Evolutionary conservation across 208 protist genomes (phyloP), one percentile per base, ranked within the genome.

Genomic region (Sergeia podlipaevii): DNA sequence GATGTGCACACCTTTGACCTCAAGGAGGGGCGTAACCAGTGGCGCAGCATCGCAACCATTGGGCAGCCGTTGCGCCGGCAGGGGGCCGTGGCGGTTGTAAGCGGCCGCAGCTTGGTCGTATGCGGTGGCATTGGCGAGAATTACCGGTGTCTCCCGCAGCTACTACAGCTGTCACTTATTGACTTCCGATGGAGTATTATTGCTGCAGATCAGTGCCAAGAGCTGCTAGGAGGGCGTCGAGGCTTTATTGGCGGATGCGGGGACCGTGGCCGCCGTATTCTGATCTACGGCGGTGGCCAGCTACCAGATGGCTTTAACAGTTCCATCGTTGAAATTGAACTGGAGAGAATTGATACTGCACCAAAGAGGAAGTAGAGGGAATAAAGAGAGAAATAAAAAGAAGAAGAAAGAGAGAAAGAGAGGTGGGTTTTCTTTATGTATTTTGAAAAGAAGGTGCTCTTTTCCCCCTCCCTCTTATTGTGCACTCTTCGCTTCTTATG

Each of bases 141-240:
- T 37, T 60, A 74, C 24, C 45, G 60, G 47, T 53, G 59, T 6
- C 20, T 72, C 5, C 54, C 52, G 15, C 73, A 75, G 45, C 46
- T 80, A 38, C 37, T 74, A 3, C 73, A 74, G 17, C 37, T 75
- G 6, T 67, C 60, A 8, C 47, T 80, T 18, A 29, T 43, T 7
- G 69, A 81, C 41, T 66, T 59, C 38, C 68, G 69, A 58, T 81
- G 74, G 74, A 59, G 41, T 1, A 34, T 69, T 8, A 28, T 74
- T 13, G 54, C 60, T 2, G 24, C 72, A 13, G 69, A 70, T 23
- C n/a, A 11, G 2, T 21, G 41, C 8, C 37, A 55, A 15, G 60
- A 69, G 2, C 52, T 69, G 11, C 36, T 74, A 10, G 17, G 48
- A 5, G 74, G 61, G 13, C 62, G 60, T 3, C 34, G 24, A 4